Evolutionary conservation across 345 rosid species (phyloP).

Genomic region (Excoecaria cochinchinensis): DNA sequence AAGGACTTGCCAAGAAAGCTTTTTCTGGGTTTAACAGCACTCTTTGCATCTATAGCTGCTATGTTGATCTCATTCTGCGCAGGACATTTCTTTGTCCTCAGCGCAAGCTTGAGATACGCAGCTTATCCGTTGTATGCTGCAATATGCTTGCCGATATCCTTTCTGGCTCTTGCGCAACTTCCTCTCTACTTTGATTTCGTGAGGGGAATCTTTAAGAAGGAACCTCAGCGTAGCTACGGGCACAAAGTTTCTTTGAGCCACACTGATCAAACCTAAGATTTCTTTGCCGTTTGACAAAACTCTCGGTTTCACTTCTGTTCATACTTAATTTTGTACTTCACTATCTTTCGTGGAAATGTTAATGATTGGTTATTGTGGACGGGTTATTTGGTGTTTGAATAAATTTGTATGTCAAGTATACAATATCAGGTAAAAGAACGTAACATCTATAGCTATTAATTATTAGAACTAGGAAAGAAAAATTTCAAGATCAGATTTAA

Average conservation of each 20-base stretch:
- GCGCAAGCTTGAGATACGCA: conserved; percentile 33
- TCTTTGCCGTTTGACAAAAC: background rate
- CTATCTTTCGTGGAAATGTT: background rate
- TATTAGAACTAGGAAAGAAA: background rate
- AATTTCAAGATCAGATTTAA: background rate
- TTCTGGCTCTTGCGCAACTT: conserved; percentile 43
- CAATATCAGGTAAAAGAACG: background rate
- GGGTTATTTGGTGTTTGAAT: background rate
- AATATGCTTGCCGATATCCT: conserved; percentile 41
- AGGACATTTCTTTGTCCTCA: conserved; percentile 46
- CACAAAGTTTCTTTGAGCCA: conserved; percentile 10
- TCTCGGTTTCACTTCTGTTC: background rate
- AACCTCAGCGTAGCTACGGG: conserved; percentile 7
- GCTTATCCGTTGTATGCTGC: conserved; percentile 43
- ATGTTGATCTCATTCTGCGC: conserved; percentile 45
- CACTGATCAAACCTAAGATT: background rate
- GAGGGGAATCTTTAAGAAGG: conserved; percentile 1
- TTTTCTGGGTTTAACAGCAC: conserved; percentile 36
- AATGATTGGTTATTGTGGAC: no score
- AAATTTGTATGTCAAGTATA: no score
- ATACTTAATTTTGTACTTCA: background rate
- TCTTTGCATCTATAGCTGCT: conserved; percentile 42
- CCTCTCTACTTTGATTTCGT: conserved; percentile 44
- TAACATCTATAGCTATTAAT: background rate
- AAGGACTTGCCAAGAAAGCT: conserved; percentile 36